Evolutionary conservation across 2,329 filamentous ascomycete genomes (phyloP), one percentile per base, ranked within the genome.

Genomic region (Cordyceps tenuipes): DNA sequence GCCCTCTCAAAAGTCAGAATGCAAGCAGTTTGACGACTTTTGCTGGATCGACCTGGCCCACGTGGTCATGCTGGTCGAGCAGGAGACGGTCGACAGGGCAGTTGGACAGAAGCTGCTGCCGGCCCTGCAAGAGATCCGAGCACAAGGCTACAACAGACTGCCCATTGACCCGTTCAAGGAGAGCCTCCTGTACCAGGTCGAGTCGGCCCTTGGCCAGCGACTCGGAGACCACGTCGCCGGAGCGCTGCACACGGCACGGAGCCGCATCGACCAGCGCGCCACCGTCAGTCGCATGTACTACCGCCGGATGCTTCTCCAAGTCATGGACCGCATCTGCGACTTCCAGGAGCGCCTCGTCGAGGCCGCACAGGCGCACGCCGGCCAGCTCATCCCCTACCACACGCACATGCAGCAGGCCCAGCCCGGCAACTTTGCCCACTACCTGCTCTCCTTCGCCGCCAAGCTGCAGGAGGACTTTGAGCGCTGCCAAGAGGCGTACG

Each of bases 391-490:
- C 15, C 61, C 61, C 10, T 62, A 59, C 51, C 58, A 62, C 26
- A 62, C 62, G 12, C 62, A 63, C 23, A 59, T 63, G 58, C 62
- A 62, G 44, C 62, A 62, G 50, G 61, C 62, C 15, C 62, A 63
- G 51, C 61, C 62, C 10, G 62, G 57, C 15, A 61, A 61, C 56
- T 57, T 61, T 48, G 62, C 51, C 2, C 61, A 62, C 29, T 63
- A 63, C 36, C 83, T 61, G 10, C 31, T 61, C 17, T 56, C 59
- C 5, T 61, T 61, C 31, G 53, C 59, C 7, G 53, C 59, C 15
- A 61, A 61, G 15, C 53, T 61, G 1, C 59, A 61, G 41, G 59
- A 61, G 31, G 59, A 61, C n/a, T 61, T 61, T 31, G 59, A 61
- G 59, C 59, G 59, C 19, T 61, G 59, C n/a, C 59, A 61, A 9